Evolutionary conservation across 768 basidiomycete genomes (phyloP).

Genomic region (Tephrocybe sp.): DNA sequence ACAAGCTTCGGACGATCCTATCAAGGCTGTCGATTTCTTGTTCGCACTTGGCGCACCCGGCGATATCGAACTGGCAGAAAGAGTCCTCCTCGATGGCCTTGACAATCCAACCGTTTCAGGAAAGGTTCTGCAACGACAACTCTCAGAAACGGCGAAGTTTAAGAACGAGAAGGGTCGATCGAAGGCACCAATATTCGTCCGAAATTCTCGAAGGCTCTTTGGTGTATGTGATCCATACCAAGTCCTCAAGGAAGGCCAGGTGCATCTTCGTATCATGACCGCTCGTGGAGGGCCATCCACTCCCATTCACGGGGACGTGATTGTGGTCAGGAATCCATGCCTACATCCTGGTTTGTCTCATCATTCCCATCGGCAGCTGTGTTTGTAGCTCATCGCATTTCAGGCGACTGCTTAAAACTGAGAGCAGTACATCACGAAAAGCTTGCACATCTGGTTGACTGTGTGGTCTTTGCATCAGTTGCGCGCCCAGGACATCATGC

Average conservation of each 20-base stretch:
- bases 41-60: conserved; percentile 50
- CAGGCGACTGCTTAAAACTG: conserved; percentile 66
- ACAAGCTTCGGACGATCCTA: conserved; percentile 44
- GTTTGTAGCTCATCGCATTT: neutral
- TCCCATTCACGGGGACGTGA: conserved; percentile 57
- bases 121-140: conserved; percentile 45
- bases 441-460: conserved; percentile 61
- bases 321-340: conserved; percentile 69
- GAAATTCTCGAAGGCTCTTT: conserved; percentile 60
- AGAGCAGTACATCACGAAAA: conserved; percentile 52
- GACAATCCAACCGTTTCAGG: conserved; percentile 40
- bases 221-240: conserved; percentile 70
- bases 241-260: conserved; percentile 62
- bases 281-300: conserved; percentile 53
- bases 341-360: conserved; percentile 55
- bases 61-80: conserved; percentile 49
- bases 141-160: conserved; percentile 50
- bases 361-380: neutral
- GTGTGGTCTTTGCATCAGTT: conserved; percentile 64
- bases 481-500: conserved; percentile 56
- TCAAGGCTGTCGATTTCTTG: conserved; percentile 55
- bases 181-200: conserved; percentile 59
- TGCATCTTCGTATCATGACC: conserved; percentile 58
- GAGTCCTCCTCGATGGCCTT: conserved; percentile 53
- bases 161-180: conserved; percentile 50